Evolutionary conservation across 2,329 filamentous ascomycete species (phyloP), one percentile per base, ranked within the genome.

Genomic region (Arthrobotrys sinensis): DNA sequence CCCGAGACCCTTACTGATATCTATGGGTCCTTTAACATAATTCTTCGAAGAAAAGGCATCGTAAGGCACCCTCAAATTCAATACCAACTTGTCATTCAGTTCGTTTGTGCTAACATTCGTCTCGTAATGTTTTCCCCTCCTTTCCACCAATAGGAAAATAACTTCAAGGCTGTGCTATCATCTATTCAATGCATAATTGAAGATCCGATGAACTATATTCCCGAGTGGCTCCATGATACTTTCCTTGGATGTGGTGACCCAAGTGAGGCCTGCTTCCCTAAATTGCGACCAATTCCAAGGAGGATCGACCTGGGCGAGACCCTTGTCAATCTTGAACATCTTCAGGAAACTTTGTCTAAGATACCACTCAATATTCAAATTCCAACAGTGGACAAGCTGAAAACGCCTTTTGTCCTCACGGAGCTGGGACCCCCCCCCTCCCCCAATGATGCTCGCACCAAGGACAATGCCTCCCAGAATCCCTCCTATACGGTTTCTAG

Each of bases 211-310:
- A 91, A 95, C 19, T 92, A 93, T 5, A 87, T 98, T 67, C 94
- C 96, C 12, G 89, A 91, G 1, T 99, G 96, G 96, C 87, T 99
- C 50, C 93, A 97, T 82, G 96, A 98, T 81, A 95, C 98, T 8
- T 99, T 98, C 84, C 86, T 99, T n/a, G 96, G 96, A 2, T 98
- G 97, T 83, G 96, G 96, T 55, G 94, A 99, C 84, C 95, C 96
- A 73, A 89, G 93, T 34, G 91, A 92, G 75, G 96, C 96, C 38
- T 92, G 90, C 21, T 97, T 97, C 85, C 93, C 92, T 80, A 91
- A 93, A 63, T 86, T 99, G 14, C 86, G 92, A 0, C 96, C 93
- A 83, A 89, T 91, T 75, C 87, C 97, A 80, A 90, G 90, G 82
- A 92, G 89, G 69, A 87, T 99, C 66, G 94, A 99, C 84, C 97